Evolutionary conservation across 768 basidiomycete species (phyloP), one percentile per base, ranked within the genome.

Genomic region (Boletus sp.): DNA sequence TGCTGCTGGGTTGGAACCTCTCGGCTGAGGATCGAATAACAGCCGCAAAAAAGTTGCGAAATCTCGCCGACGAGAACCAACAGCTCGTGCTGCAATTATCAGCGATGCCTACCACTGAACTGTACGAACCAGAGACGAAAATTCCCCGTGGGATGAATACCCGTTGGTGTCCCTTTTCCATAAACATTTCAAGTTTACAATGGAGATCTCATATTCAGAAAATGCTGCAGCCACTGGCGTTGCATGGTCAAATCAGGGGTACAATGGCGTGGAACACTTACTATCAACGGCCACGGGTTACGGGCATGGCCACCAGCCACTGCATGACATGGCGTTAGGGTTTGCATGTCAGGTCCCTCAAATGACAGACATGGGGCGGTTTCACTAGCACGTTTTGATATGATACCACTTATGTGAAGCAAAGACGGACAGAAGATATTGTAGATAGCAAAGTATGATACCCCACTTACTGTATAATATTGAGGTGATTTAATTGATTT

Each of bases 41-140:
- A 50, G 76, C 83, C 46, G 80, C 81, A 1, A 82, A 78, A 76
- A 80, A 83, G 68, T 77, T 81, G 78, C 57, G 64, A 48, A 52
- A 59, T 33, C 67, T 67, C 7, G 65, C 65, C 1, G 59, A 67
- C 15, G 65, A 67, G 36, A 67, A 67, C 44, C 54, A 69, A 62
- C 52, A 54, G 6, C 66, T 67, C 17, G 35, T 50, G 11, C 29
- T 52, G 12, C 47, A 15, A 32, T 9, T 69, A 39, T 67, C 64
- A 41, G 64, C 55, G 6, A 39, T 55, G n/a, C 49, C 60, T 30
- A 42, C 37, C 17, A 7, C n/a, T 46, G 48, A 12, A 2, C 5
- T 5, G 24, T 37, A 46, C 8, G 40, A 45, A n/a, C 20, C 50
- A 41, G 54, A 52, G 4, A 28, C 15, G 30, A 17, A 2, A 5